phyloP scores from a whole-genome alignment of 148 eudicot species.

The Nyssa sinensis region DNA sequence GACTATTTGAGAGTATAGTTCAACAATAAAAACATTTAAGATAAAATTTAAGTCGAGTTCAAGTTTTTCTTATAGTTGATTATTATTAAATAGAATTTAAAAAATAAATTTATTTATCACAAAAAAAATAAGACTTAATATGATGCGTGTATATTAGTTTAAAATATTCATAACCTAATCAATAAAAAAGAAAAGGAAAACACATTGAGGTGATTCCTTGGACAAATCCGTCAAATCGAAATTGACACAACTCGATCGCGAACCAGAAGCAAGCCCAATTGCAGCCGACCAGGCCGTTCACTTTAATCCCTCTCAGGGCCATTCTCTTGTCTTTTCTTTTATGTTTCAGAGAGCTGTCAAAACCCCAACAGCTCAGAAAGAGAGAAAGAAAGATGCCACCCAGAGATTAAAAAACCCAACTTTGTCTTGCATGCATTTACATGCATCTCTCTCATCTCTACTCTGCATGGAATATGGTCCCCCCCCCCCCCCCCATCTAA shows the following conservation, averaged over 20 bases:
- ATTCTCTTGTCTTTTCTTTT: conserved; percentile 14
- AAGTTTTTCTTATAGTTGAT: too few relatives aligned
- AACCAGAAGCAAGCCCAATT: not conserved
- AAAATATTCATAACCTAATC: too few relatives aligned
- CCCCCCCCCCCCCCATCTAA: not conserved
- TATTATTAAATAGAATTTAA: too few relatives aligned
- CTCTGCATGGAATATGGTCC: conserved; percentile 18
- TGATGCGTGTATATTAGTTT: too few relatives aligned
- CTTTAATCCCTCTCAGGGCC: not conserved
- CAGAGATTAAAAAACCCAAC: conserved; percentile 22
- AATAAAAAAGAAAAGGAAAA: too few relatives aligned
- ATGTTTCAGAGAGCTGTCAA: conserved; percentile 9
- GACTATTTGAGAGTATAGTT: too few relatives aligned
- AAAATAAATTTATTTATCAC: too few relatives aligned
- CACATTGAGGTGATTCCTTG: not conserved
- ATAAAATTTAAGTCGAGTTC: too few relatives aligned
- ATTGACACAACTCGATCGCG: not conserved
- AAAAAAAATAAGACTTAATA: too few relatives aligned
- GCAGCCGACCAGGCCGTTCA: not conserved
- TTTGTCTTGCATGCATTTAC: conserved; percentile 56
- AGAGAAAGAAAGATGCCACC: conserved; percentile 27
- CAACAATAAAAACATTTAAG: too few relatives aligned
- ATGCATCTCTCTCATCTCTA: not conserved
- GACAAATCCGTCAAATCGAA: not conserved
- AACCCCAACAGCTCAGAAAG: conserved; percentile 33